phyloP scores from a whole-genome alignment of 2,329 filamentous ascomycete species.

The Exophiala bonariae region DNA sequence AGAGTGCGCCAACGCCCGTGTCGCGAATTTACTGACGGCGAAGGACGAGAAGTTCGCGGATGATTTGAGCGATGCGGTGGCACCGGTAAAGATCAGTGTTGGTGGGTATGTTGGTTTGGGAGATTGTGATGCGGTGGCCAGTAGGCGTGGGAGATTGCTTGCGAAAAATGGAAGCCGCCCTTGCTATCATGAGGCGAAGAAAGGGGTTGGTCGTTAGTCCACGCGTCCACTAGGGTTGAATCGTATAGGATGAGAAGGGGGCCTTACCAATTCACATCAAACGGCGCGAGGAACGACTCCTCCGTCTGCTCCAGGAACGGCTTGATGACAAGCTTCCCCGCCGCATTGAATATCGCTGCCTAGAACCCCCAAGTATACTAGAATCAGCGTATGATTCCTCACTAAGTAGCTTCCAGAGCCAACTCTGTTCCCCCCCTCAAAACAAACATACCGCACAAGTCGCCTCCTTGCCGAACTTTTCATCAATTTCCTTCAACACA shows the following conservation, averaged over 20 bases:
- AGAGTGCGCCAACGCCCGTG: conserved; percentile 50
- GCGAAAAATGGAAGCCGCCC: conserved; percentile 53
- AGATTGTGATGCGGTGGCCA: conserved; percentile 43
- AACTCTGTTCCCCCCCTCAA: too few relatives aligned
- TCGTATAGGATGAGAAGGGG: too few relatives aligned
- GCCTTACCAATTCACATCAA: conserved; percentile 20
- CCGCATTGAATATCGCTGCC: conserved; percentile 56
- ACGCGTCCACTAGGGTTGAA: too few relatives aligned
- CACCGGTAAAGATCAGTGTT: conserved; percentile 55
- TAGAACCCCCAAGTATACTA: conserved; percentile 22
- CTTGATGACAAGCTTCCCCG: conserved; percentile 35
- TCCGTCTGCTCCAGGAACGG: conserved; percentile 30
- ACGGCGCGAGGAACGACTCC: conserved; percentile 26
- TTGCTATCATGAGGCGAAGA: conserved; percentile 30
- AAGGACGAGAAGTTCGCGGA: conserved; percentile 52
- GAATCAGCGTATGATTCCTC: not conserved
- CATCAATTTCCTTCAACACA: conserved; percentile 46
- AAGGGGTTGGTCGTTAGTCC: not conserved
- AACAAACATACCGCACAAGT: conserved; percentile 7
- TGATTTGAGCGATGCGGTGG: conserved; percentile 54
- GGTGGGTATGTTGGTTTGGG: conserved; percentile 43
- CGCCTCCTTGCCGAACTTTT: conserved; percentile 40
- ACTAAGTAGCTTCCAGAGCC: not conserved
- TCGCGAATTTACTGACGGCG: conserved; percentile 53
- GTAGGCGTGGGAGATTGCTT: conserved; percentile 51